A percentile compares a stretch with the other conserved stretches of the same genome.
These are phyloP conservation scores for Aspergillus candidus DNA, from an alignment of 2,329 filamentous ascomycete genomes.

Conservation along the genomic window DNA sequence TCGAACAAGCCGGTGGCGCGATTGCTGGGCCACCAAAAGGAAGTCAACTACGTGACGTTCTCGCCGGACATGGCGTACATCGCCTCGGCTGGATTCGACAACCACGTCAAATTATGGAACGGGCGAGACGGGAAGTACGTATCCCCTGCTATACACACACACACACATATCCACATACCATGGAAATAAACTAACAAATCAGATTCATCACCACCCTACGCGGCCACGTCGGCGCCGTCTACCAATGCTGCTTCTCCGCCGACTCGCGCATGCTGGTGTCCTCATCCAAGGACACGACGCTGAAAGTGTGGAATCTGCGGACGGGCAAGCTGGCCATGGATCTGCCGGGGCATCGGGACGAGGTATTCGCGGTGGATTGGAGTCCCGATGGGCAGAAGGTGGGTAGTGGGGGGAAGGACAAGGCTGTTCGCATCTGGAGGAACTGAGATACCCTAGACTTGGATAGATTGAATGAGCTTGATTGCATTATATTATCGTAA, in stretches of 20 bases:
- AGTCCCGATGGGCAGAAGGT: conserved; percentile 83
- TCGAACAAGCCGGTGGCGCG: conserved; percentile 80
- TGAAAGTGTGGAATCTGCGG: conserved; percentile 91
- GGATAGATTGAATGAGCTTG: neutral
- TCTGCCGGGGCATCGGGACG: conserved; percentile 82
- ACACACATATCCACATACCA: neutral
- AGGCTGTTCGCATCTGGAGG: conserved; percentile 61
- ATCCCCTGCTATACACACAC: conserved; percentile 4
- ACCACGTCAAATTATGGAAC: conserved; percentile 89
- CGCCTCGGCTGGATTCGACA: conserved; percentile 86
- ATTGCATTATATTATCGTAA: conserved; percentile 11
- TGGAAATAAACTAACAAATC: conserved; percentile 5
- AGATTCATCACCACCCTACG: conserved; percentile 82
- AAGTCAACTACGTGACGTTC: conserved; percentile 92
- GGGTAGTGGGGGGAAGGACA: conserved; percentile 89
- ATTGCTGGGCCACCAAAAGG: conserved; percentile 90
- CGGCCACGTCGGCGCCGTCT: conserved; percentile 86
- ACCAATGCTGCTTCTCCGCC: conserved; percentile 86
- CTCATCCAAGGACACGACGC: conserved; percentile 81
- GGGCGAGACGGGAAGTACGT: conserved; percentile 58
- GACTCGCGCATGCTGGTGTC: conserved; percentile 87
- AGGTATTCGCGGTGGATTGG: conserved; percentile 95
- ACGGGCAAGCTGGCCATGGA: conserved; percentile 77
- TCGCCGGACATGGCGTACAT: conserved; percentile 84
- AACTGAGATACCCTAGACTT: conserved; percentile 37